These are phyloP conservation scores for Phytopythium montanum DNA, from an alignment of 352 stramenopile species.

Conservation along the genomic window DNA sequence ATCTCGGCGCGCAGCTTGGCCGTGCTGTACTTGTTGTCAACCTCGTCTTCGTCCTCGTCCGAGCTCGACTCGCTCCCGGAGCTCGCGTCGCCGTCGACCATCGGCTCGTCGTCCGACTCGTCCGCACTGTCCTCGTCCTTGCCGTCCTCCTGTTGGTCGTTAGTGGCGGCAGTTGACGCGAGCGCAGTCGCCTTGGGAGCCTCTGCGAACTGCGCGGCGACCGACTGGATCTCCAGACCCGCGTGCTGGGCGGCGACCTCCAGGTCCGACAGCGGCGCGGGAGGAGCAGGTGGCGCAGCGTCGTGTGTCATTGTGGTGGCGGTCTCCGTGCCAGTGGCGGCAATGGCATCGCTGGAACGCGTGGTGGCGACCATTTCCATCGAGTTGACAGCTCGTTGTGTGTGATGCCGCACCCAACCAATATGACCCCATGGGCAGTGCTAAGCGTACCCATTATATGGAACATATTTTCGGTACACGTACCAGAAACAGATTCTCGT, in stretches of 20 bases:
- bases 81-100: conserved; percentile 4
- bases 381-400: neutral
- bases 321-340: neutral
- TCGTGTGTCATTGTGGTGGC: neutral
- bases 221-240: conserved; percentile 41
- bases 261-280: conserved; percentile 32
- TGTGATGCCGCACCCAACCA: neutral
- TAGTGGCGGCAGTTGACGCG: conserved; percentile 6
- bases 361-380: neutral
- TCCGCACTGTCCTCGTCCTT: conserved; percentile 15
- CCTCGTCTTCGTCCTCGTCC: conserved; percentile 25
- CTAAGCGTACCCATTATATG: no score
- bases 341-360: neutral
- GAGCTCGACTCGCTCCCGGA: conserved; percentile 23
- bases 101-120: conserved; percentile 13
- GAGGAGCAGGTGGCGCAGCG: neutral
- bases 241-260: conserved; percentile 52
- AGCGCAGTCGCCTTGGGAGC: conserved; percentile 14
- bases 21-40: conserved; percentile 16
- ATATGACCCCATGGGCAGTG: neutral
- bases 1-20: conserved; percentile 63
- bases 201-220: conserved; percentile 38
- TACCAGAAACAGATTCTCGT: no score
- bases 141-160: conserved; percentile 8
- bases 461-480: no score